These are phyloP conservation scores for Aegilops sharonensis DNA, from an alignment of 176 grass and related monocot genomes.

Conservation along the genomic window DNA sequence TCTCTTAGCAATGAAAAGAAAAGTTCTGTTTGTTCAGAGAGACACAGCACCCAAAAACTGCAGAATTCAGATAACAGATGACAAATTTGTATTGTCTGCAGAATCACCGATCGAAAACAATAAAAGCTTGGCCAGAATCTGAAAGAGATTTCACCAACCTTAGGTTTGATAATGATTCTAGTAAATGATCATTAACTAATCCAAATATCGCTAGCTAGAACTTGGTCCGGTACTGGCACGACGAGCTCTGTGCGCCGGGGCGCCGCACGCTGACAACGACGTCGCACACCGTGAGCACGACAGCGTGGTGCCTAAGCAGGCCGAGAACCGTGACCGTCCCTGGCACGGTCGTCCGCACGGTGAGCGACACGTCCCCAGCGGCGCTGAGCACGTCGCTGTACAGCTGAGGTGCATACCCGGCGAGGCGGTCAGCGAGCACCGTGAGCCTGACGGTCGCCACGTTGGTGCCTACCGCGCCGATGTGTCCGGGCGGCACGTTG, in stretches of 20 bases:
- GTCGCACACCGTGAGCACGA: background rate
- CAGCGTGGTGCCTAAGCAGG: background rate
- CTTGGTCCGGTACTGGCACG: conserved; percentile 10
- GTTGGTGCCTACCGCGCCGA: background rate
- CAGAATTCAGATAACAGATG: background rate
- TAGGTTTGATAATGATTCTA: no score
- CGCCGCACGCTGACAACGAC: background rate
- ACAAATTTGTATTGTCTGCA: background rate
- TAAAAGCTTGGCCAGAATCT: background rate
- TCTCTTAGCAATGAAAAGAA: no score
- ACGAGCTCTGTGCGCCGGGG: background rate
- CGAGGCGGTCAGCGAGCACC: conserved; percentile 15
- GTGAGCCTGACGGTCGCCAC: background rate
- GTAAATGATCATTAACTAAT: no score
- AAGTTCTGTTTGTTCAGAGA: background rate
- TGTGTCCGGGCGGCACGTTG: background rate
- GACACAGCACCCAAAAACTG: background rate
- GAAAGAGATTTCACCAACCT: background rate
- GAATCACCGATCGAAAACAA: background rate
- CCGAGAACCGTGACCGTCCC: conserved; percentile 14
- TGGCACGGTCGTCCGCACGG: conserved; percentile 7
- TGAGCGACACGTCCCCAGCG: background rate
- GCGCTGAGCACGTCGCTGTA: conserved; percentile 8
- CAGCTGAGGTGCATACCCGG: background rate
- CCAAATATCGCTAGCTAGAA: background rate